Percentiles rank a stretch among this genome's conserved stretches.
These are phyloP conservation scores for Acanthochlamys bracteata DNA, from an alignment of 106 monocot genomes.

Conservation along the genomic window DNA sequence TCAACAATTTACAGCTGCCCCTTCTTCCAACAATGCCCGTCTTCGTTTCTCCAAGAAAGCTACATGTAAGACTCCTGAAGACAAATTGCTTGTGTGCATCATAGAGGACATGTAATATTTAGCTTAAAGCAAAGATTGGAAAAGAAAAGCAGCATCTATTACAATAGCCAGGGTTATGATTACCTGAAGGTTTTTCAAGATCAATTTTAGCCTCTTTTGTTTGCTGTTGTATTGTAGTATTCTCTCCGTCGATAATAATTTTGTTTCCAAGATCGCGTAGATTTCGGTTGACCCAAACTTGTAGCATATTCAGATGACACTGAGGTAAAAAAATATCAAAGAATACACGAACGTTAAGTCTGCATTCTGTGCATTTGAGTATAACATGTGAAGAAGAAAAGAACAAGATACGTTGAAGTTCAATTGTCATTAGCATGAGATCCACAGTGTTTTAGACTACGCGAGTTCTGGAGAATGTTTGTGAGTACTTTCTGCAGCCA, in stretches of 20 bases:
- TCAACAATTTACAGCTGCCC: conserved; percentile 81
- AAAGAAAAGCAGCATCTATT: too few species aligned
- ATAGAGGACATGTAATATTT: conserved; percentile 47
- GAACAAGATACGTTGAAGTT: too few species aligned
- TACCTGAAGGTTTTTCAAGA: conserved; percentile 55
- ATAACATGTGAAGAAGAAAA: too few species aligned
- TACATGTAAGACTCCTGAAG: conserved; percentile 61
- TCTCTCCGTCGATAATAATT: conserved; percentile 79
- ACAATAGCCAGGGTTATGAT: not conserved
- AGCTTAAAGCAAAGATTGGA: too few species aligned
- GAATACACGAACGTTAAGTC: too few species aligned
- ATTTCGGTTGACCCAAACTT: conserved; percentile 57
- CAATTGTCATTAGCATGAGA: too few species aligned
- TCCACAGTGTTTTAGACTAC: too few species aligned
- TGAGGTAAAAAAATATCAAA: too few species aligned
- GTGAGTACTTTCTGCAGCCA: too few species aligned
- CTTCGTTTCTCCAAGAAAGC: conserved; percentile 54
- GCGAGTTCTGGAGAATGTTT: too few species aligned
- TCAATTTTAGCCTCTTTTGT: conserved; percentile 56
- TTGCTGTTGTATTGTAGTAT: conserved; percentile 76
- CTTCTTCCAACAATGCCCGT: conserved; percentile 86
- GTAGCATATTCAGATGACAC: conserved; percentile 66
- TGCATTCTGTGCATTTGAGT: too few species aligned
- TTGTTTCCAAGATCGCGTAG: conserved; percentile 72
- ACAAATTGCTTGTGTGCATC: conserved; percentile 75